Percentiles rank a stretch among this genome's conserved stretches.
Evolutionary conservation across 2,329 filamentous ascomycete genomes (phyloP).

Genomic region (Colletotrichum acutatum): DNA sequence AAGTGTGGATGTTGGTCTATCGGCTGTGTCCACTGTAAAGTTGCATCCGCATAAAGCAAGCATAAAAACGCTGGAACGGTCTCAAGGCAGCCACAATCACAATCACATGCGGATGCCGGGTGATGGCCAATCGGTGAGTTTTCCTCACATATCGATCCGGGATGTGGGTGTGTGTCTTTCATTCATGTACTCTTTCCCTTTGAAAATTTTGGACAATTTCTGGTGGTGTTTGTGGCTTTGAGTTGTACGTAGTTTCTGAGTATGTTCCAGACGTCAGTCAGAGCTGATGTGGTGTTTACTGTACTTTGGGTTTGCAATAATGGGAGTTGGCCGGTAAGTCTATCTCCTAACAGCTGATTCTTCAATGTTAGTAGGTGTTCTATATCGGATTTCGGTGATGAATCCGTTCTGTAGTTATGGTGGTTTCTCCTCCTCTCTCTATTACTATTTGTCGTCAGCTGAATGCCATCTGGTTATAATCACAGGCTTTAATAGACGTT

Average conservation of each 20-base stretch:
- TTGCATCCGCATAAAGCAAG: not conserved
- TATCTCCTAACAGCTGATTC: too few species aligned
- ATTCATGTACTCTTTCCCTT: not conserved
- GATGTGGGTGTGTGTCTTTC: not conserved
- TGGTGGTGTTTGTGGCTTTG: not conserved
- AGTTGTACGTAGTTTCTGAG: not conserved
- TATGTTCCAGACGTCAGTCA: not conserved
- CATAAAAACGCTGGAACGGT: not conserved
- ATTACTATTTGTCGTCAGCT: too few species aligned
- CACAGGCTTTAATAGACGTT: too few species aligned
- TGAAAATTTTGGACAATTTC: not conserved
- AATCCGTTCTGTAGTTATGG: too few species aligned
- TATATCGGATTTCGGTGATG: too few species aligned
- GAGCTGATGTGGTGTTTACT: too few species aligned
- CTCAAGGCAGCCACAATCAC: not conserved
- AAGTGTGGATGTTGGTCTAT: not conserved
- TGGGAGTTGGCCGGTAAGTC: too few species aligned
- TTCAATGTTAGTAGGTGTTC: too few species aligned
- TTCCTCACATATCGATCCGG: not conserved
- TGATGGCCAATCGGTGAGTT: not conserved
- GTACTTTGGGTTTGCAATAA: too few species aligned
- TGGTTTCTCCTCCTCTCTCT: too few species aligned
- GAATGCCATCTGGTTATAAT: too few species aligned
- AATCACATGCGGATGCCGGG: not conserved
- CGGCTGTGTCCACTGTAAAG: not conserved